Evolutionary conservation across 2,329 filamentous ascomycete species (phyloP).

Genomic region (Claviceps maximensis): DNA sequence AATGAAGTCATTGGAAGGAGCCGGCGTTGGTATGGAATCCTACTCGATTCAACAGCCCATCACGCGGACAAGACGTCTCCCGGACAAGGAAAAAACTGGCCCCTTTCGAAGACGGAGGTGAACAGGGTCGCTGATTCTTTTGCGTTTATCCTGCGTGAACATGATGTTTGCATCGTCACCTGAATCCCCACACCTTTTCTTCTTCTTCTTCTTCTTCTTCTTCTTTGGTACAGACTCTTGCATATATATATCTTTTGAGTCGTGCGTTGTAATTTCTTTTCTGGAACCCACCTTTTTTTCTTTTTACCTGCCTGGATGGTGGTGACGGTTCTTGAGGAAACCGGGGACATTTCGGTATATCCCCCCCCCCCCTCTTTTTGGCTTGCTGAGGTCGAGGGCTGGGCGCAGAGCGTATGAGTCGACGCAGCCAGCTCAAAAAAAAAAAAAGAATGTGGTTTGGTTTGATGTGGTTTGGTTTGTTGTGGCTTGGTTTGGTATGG

Average conservation of each 20-base stretch:
- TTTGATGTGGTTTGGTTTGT: not conserved
- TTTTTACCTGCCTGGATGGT: not conserved
- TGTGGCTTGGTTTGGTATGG: not conserved
- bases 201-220: too few relatives aligned
- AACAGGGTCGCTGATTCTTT: not conserved
- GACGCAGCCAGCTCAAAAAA: not conserved
- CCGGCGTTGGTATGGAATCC: slow-evolving; percentile 7
- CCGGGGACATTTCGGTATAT: not conserved
- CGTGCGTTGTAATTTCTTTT: not conserved
- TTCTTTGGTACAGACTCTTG: slow-evolving; percentile 1
- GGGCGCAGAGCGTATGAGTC: slow-evolving; percentile 1
- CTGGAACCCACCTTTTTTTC: not conserved
- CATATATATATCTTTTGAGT: not conserved
- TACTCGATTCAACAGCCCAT: not conserved
- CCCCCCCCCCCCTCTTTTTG: not conserved
- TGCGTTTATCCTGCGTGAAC: not conserved
- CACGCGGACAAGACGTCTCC: too few relatives aligned
- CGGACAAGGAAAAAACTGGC: not conserved
- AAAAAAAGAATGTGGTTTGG: not conserved
- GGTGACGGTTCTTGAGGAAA: not conserved
- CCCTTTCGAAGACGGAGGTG: not conserved
- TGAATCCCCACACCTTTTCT: not conserved
- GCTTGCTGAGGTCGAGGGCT: not conserved
- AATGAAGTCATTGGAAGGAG: slow-evolving; percentile 8
- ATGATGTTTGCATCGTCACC: not conserved